phyloP scores from a whole-genome alignment of 2,329 filamentous ascomycete genomes.

The Alternaria sp. region DNA sequence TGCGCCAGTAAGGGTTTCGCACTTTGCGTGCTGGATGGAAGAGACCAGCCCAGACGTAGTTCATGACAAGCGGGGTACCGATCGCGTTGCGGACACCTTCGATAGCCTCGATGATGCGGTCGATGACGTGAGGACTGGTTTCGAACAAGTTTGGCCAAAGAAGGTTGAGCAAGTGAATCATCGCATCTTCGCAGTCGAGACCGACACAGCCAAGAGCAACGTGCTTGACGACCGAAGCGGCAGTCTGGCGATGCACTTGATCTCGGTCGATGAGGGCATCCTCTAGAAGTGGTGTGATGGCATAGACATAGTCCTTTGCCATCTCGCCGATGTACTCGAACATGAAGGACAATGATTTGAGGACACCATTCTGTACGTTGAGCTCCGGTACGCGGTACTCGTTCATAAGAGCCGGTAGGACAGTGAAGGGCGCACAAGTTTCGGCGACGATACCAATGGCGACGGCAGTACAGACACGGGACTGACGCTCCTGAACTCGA shows the following conservation, averaged over 20 bases:
- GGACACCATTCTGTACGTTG: constrained; percentile 97
- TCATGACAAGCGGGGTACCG: constrained; percentile 90
- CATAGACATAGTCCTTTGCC: constrained; percentile 99
- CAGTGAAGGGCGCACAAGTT: constrained; percentile 97
- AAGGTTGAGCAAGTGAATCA: constrained; percentile 96
- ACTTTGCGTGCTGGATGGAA: constrained; percentile 98
- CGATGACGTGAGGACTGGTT: constrained; percentile 97
- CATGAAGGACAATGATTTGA: constrained; percentile 95
- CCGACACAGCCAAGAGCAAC: constrained; percentile 97
- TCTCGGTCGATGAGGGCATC: constrained; percentile 97
- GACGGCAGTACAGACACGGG: constrained; percentile 96
- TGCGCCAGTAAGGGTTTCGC: constrained; percentile 89
- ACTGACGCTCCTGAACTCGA: constrained; percentile 95
- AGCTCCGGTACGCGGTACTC: constrained; percentile 98
- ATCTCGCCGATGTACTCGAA: constrained; percentile 99
- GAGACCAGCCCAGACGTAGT: constrained; percentile 96
- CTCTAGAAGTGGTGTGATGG: constrained; percentile 92
- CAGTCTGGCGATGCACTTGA: constrained; percentile 96
- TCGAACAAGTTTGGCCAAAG: constrained; percentile 98
- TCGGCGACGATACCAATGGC: constrained; percentile 98
- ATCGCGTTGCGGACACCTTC: constrained; percentile 94
- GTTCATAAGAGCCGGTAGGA: constrained; percentile 98
- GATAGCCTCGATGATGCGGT: constrained; percentile 95
- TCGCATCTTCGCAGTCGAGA: constrained; percentile 95
- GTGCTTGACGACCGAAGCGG: constrained; percentile 96